Conservation (phyloP, 306 rosid genomes). For the Erythrophleum fordii region DNA sequence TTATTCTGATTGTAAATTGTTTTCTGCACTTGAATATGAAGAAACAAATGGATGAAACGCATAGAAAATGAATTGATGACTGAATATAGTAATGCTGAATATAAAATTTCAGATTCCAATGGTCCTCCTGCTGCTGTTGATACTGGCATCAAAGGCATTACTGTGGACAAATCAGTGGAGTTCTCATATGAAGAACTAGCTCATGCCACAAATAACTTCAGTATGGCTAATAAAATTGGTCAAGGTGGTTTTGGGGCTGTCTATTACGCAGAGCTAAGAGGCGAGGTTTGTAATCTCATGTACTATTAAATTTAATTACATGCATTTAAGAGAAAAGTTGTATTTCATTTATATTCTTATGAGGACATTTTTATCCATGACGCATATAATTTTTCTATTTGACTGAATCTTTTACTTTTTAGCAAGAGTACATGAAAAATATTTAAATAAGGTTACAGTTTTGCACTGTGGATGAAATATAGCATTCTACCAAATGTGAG, state of each 20-base stretch:
- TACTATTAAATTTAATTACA: not conserved
- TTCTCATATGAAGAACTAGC: conserved; percentile 87
- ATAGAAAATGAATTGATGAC: conserved; percentile 7
- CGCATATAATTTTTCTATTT: not conserved
- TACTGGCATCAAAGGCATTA: conserved; percentile 48
- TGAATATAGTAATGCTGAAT: conserved; percentile 17
- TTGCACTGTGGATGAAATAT: not conserved
- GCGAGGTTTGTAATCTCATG: conserved; percentile 73
- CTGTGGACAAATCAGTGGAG: conserved; percentile 74
- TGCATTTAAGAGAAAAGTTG: conserved; percentile 14
- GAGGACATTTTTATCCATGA: not conserved
- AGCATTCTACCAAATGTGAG: not conserved
- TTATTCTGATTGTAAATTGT: not conserved
- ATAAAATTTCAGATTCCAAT: conserved; percentile 44
- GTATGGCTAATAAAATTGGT: conserved; percentile 75
- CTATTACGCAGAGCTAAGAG: conserved; percentile 85
- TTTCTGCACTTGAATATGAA: not conserved
- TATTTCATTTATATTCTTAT: conserved; percentile 2
- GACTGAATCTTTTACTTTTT: not conserved
- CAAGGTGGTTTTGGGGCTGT: conserved; percentile 95
- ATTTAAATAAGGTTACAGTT: not conserved
- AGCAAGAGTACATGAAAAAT: not conserved
- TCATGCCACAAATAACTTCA: conserved; percentile 78
- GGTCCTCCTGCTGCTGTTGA: conserved; percentile 34
- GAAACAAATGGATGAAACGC: conserved; percentile 1